Evolutionary conservation across 108 stramenopile genomes (phyloP).

Genomic region (Cyclotella distinguenda): DNA sequence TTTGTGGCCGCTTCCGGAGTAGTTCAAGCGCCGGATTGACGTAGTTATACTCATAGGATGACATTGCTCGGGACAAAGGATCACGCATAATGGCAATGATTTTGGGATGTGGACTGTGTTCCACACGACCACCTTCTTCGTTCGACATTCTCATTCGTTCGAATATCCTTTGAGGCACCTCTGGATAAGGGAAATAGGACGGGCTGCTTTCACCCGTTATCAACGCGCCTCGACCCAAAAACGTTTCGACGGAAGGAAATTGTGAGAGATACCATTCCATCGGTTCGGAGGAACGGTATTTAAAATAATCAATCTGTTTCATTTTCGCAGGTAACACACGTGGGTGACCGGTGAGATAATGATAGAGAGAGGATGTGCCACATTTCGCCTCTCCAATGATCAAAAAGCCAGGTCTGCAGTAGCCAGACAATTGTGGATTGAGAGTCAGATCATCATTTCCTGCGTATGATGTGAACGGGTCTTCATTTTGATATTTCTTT

Average conservation of each 20-base stretch:
- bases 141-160: conserved; percentile 13
- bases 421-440: conserved; percentile 31
- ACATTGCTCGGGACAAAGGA: conserved; percentile 68
- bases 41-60: conserved; percentile 78
- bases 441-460: not conserved
- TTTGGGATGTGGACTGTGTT: conserved; percentile 16
- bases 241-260: conserved; percentile 65
- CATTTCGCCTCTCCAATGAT: conserved; percentile 89
- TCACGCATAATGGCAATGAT: conserved; percentile 66
- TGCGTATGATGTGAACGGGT: not conserved
- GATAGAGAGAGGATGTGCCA: conserved; percentile 70
- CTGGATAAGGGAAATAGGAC: conserved; percentile 61
- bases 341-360: conserved; percentile 80
- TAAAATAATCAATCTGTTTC: conserved; percentile 88
- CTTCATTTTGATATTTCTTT: too few relatives aligned
- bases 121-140: not conserved
- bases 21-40: conserved; percentile 55
- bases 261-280: conserved; percentile 76
- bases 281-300: conserved; percentile 22
- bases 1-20: conserved; percentile 25
- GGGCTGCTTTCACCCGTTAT: conserved; percentile 86
- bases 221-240: conserved; percentile 66
- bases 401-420: conserved; percentile 82
- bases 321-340: conserved; percentile 70
- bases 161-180: conserved; percentile 16